phyloP scores from a whole-genome alignment of 768 basidiomycete species.

The Amanita pallidorosea region DNA sequence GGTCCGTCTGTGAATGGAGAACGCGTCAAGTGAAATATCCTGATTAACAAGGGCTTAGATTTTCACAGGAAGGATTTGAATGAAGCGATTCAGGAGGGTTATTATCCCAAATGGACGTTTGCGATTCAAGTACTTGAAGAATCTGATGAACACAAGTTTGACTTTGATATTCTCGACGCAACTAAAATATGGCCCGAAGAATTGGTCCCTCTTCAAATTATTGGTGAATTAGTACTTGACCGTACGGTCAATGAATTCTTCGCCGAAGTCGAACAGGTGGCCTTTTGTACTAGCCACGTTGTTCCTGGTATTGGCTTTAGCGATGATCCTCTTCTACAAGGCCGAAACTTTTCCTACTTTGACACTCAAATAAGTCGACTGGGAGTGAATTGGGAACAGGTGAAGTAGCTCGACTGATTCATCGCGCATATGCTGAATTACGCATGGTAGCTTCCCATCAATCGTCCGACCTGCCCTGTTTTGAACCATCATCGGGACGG shows the following conservation, averaged over 20 bases:
- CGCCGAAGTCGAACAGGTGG: slow-evolving; percentile 80
- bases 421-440: background rate
- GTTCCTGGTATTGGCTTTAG: slow-evolving; percentile 64
- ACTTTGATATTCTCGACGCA: slow-evolving; percentile 81
- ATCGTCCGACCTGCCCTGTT: slow-evolving; percentile 68
- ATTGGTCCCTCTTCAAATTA: slow-evolving; percentile 61
- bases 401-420: slow-evolving; percentile 12
- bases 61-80: slow-evolving; percentile 82
- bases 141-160: slow-evolving; percentile 67
- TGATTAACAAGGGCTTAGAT: slow-evolving; percentile 27
- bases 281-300: slow-evolving; percentile 72
- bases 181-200: slow-evolving; percentile 86
- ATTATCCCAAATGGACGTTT: slow-evolving; percentile 69
- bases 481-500: slow-evolving; percentile 64
- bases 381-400: slow-evolving; percentile 72
- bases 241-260: slow-evolving; percentile 67
- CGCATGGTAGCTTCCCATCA: slow-evolving; percentile 57
- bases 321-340: slow-evolving; percentile 74
- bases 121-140: slow-evolving; percentile 67
- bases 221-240: slow-evolving; percentile 66
- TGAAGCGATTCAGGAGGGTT: slow-evolving; percentile 69
- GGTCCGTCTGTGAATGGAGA: slow-evolving; percentile 25
- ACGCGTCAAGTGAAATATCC: background rate
- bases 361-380: slow-evolving; percentile 78
- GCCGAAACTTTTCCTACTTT: slow-evolving; percentile 79